Percentiles rank a stretch among this genome's conserved stretches.
These are phyloP conservation scores for Striga asiatica DNA, from an alignment of 257 asterid genomes.

Conservation along the genomic window DNA sequence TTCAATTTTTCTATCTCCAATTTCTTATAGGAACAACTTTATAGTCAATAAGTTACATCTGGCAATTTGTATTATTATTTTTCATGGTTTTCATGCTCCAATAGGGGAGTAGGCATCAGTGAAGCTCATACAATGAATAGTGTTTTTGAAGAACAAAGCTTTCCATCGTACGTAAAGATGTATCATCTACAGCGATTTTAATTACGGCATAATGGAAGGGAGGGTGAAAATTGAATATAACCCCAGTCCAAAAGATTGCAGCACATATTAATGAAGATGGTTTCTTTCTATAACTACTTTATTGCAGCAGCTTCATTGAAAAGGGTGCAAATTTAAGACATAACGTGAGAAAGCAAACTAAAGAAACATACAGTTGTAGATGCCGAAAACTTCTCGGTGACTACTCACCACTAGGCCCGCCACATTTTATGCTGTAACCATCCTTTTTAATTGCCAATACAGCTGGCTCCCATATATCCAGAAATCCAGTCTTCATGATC, in stretches of 20 bases:
- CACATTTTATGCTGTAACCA: conserved; percentile 79
- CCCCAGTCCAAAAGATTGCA: too few relatives aligned
- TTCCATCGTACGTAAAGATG: background rate
- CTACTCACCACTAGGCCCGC: conserved; percentile 64
- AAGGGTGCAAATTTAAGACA: too few relatives aligned
- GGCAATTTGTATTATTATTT: too few relatives aligned
- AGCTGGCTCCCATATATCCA: conserved; percentile 92
- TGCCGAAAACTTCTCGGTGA: conserved; percentile 65
- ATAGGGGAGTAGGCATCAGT: background rate
- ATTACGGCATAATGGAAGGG: too few relatives aligned
- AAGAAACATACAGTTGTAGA: conserved; percentile 45
- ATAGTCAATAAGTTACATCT: background rate
- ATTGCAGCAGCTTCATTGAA: too few relatives aligned
- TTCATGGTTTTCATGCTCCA: background rate
- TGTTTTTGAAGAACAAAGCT: background rate
- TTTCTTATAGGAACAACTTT: background rate
- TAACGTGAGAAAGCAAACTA: conserved; percentile 12
- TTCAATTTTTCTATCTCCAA: background rate
- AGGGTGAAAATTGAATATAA: too few relatives aligned
- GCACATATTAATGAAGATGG: too few relatives aligned
- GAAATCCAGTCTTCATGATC: conserved; percentile 50
- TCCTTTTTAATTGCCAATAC: conserved; percentile 73
- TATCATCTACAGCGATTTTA: background rate
- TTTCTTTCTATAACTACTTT: too few relatives aligned
- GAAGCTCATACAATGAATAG: background rate